Percentiles rank a stretch among this genome's conserved stretches.
phyloP scores from a whole-genome alignment of 805 yeast genomes.

The Pichia gijzeniarum region DNA sequence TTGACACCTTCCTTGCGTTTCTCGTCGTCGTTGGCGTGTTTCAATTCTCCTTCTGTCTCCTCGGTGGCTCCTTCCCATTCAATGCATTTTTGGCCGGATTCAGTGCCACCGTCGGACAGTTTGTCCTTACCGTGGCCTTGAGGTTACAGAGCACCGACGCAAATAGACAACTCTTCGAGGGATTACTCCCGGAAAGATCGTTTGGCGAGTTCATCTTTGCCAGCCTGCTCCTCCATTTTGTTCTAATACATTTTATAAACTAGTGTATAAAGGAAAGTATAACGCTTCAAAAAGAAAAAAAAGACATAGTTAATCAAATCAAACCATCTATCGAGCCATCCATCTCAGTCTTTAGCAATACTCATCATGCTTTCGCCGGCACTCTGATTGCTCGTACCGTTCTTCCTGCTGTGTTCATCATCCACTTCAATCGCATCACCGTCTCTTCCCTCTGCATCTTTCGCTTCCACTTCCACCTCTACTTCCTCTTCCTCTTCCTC shows the following conservation, averaged over 20 bases:
- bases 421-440: slow-evolving; percentile 6
- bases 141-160: slow-evolving; percentile 57
- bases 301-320: background rate
- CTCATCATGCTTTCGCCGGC: slow-evolving; percentile 32
- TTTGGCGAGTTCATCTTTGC: slow-evolving; percentile 87
- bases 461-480: slow-evolving; percentile 10
- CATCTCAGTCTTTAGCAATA: slow-evolving; percentile 16
- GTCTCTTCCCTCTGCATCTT: slow-evolving; percentile 12
- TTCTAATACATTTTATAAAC: slow-evolving; percentile 86
- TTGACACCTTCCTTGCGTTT: slow-evolving; percentile 72
- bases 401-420: slow-evolving; percentile 4
- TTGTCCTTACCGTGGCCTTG: slow-evolving; percentile 78
- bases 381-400: slow-evolving; percentile 18
- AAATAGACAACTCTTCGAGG: slow-evolving; percentile 19
- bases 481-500: slow-evolving; percentile 14
- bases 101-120: slow-evolving; percentile 88
- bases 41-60: slow-evolving; percentile 70
- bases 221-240: slow-evolving; percentile 81
- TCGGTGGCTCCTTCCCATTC: slow-evolving; percentile 91
- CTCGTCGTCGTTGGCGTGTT: slow-evolving; percentile 67
- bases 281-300: slow-evolving; percentile 1
- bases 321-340: background rate
- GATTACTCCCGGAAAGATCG: slow-evolving; percentile 43
- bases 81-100: slow-evolving; percentile 96
- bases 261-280: slow-evolving; percentile 26